A percentile compares a stretch with the other conserved stretches of the same genome.
These are phyloP conservation scores for Colletotrichum magnum DNA, from an alignment of 2,329 filamentous ascomycete species.

Conservation along the genomic window DNA sequence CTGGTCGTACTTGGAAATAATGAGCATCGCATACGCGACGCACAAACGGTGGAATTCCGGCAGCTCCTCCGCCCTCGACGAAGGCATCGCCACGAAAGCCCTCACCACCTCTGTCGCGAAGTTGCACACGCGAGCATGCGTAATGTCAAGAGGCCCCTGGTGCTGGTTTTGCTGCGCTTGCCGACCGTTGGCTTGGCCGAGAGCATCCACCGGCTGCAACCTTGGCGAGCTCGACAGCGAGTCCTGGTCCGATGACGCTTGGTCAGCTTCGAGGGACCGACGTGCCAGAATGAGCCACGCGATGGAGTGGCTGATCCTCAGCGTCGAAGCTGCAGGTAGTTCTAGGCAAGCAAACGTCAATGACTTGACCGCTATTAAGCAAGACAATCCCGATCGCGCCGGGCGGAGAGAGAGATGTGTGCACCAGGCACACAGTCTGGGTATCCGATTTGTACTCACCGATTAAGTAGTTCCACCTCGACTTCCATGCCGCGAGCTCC, in stretches of 20 bases:
- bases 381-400: neutral
- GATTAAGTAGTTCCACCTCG: constrained; percentile 52
- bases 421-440: neutral
- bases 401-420: neutral
- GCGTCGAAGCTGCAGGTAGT: constrained; percentile 51
- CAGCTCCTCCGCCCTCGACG: constrained; percentile 34
- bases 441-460: constrained; percentile 43
- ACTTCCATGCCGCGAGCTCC: constrained; percentile 51
- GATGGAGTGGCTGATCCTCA: constrained; percentile 51
- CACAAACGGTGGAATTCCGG: constrained; percentile 37
- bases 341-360: constrained; percentile 40
- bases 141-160: constrained; percentile 10
- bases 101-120: constrained; percentile 36
- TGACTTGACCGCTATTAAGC: neutral
- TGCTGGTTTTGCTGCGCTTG: constrained; percentile 6
- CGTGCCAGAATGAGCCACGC: constrained; percentile 51
- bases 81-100: constrained; percentile 38
- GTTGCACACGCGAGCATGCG: constrained; percentile 29
- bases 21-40: constrained; percentile 39
- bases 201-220: constrained; percentile 18
- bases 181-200: neutral
- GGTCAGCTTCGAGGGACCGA: constrained; percentile 34
- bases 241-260: constrained; percentile 34
- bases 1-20: constrained; percentile 37
- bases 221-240: constrained; percentile 35